A percentile compares a stretch with the other conserved stretches of the same genome.
Conservation (phyloP, 495 filamentous ascomycete species). For the Aspergillus bertholletiae region DNA sequence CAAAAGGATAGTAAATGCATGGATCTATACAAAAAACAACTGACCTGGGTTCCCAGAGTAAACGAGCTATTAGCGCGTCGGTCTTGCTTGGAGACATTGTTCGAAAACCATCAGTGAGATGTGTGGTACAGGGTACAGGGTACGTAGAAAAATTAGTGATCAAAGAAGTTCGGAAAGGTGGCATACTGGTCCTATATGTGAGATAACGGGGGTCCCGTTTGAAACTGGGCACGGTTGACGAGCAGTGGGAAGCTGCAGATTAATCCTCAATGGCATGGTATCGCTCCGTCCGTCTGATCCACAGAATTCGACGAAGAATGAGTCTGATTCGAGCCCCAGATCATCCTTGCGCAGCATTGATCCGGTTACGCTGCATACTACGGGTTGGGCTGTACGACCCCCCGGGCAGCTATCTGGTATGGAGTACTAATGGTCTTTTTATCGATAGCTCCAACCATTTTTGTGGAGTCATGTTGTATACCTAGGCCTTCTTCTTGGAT, state of each 20-base stretch:
- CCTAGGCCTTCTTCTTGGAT: too few relatives aligned
- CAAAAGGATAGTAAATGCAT: not conserved
- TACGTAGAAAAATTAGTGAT: too few relatives aligned
- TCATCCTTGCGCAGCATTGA: not conserved
- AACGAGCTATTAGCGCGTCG: constrained; percentile 25
- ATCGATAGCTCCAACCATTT: not conserved
- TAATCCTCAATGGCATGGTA: not conserved
- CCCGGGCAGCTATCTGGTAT: too few relatives aligned
- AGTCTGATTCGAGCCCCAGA: not conserved
- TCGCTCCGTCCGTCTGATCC: not conserved
- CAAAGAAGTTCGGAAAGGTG: not conserved
- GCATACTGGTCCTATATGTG: not conserved
- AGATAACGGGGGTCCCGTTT: not conserved
- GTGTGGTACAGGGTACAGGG: not conserved
- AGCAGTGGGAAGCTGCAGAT: constrained; percentile 10
- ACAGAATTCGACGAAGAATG: not conserved
- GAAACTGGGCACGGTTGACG: not conserved
- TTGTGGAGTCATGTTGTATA: not conserved
- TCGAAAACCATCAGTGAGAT: not conserved
- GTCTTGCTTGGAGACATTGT: constrained; percentile 16
- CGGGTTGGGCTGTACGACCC: not conserved
- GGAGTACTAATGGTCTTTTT: not conserved
- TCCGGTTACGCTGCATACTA: constrained; percentile 2
- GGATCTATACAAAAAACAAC: constrained; percentile 8
- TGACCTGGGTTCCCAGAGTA: constrained; percentile 38